Evolutionary conservation across 169 alveolate genomes (phyloP), one percentile per base, ranked within the genome.

Genomic region (Miamiensis avidus): DNA sequence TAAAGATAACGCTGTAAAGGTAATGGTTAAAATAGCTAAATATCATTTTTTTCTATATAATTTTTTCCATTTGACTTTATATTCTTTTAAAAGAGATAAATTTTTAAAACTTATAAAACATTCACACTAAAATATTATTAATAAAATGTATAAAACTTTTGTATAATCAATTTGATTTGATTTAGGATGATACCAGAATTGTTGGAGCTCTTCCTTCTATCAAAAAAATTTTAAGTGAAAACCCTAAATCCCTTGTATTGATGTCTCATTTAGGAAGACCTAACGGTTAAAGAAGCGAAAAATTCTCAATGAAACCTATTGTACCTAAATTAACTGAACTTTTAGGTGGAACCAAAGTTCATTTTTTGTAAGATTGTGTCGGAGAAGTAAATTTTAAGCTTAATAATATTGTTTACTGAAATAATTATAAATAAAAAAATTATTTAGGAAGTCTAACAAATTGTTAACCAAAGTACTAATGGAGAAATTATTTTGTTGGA

Each of bases 221-320:
- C 83, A 92, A 98, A 89, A 95, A 93, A 90, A 95, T 97, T 31
- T 89, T 98, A 34, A 97, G 97, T 29, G 89, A 97, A 87, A 98
- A 97, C 28, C 99, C 99, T 64, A 92, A 95, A 76, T 86, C 98
- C 31, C 95, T 98, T 34, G 97, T 98, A 6, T 88, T 98, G 75
- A 96, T 98, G 97, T 96, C 99, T 25, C 99, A 99, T 89, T 93
- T 98, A 74, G 99, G 99, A 26, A 95, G 99, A 78, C 99, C 99
- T 6, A 97, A 99, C 86, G 99, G 99, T 27, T 81, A 88, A 65
- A 94, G 95, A 82, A 95, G 93, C 78, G 93, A 86, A 74, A 96
- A 98, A 89, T 95, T 91, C 95, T 95, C 99, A n/a, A 88, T 99
- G 87, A 88, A 84, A 33, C 99, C 99, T 26, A 98, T 99, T 0